Evolutionary conservation across 2,329 filamentous ascomycete species (phyloP), one percentile per base, ranked within the genome.

Genomic region (Ophiostoma montium): DNA sequence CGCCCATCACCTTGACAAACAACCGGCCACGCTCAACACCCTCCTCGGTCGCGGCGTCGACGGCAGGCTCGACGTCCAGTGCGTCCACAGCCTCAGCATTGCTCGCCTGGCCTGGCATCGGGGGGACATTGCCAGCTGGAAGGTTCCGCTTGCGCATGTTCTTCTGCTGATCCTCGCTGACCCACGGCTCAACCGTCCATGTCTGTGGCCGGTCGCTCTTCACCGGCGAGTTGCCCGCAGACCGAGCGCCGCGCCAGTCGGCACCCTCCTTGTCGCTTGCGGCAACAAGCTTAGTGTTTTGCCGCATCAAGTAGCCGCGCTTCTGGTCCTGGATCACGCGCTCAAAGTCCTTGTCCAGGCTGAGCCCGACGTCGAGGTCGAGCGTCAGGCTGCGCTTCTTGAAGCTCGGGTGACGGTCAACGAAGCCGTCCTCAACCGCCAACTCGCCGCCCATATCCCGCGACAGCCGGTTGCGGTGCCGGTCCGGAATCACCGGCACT

Each of bases 151-250:
- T 83, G 54, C 78, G 73, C 35, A 78, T 67, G 57, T 75, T 80
- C 55, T 72, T 74, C 55, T 83, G 78, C 50, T 88, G 78, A 41
- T 73, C 66, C 64, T 88, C 85, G 52, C 82, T 79, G 65, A 94
- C 95, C 92, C 92, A 98, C 15, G 92, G 92, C 66, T 96, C 92
- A 5, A 94, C 92, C 13, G 87, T 92, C 85, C 92, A 95, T 2
- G 88, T 94, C 63, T 94, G 86, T 32, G 87, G 86, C 43, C 87
- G 88, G 5, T 78, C 71, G 59, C 86, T 80, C 60, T 94, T 86
- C 30, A 80, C 61, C 3, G 86, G 80, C 6, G 84, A 86, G 58
- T 77, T 82, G 15, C 76, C 78, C 13, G 75, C 77, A 27, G 82
- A 80, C 49, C 78, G 76, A 19, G 72, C 71, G 21, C 71, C 63